Base-by-base conservation (phyloP, 495 filamentous ascomycete species). In the Clavariopsis aquatica region DNA sequence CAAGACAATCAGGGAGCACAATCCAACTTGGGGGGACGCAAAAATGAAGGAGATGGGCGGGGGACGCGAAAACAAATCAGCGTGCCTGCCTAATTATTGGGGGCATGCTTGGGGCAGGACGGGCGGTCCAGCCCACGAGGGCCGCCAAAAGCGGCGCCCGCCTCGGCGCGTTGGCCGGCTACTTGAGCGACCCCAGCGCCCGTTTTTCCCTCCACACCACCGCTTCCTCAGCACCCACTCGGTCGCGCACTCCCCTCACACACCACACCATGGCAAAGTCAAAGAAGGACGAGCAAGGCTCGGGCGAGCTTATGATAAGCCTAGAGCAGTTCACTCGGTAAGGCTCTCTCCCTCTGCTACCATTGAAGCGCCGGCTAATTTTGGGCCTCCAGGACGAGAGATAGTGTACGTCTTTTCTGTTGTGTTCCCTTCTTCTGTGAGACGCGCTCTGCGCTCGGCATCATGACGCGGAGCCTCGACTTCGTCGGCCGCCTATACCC, bases 251-350 rank as follows among this genome's bases (percentile, higher is more conserved):
- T 36, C 49, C 47, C 49, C 52, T 68, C 52, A 26, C 2, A 43
- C 7, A 27, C 31, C 77, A 76, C 59, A 72, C 75, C 4, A 83
- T 81, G 74, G 81, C 82, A 70, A 65, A 79, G 52, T 78, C 80
- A 60, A 76, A 80, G 52, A 53, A 72, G 22, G 71, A 72, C 22
- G 72, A 77, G n/a, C n/a, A n/a, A n/a, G n/a, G n/a, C 49, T 57
- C 58, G 15, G 75, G 73, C 43, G 70, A 74, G 57, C 68, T 78
- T 36, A 65, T 73, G 29, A 77, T 89, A 69, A 83, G 84, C 66
- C 71, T 87, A 41, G 80, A 86, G 43, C 83, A 86, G 65, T 87
- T 87, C 69, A 80, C 83, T 22, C 78, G 80, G n/a, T n/a, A n/a
- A n/a, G n/a, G n/a, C n/a, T n/a, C n/a, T n/a, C n/a, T n/a, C n/a